These are phyloP conservation scores for Cryptococcus sp. DNA, from an alignment of 1,284 basidiomycete genomes.

Conservation along the genomic window DNA sequence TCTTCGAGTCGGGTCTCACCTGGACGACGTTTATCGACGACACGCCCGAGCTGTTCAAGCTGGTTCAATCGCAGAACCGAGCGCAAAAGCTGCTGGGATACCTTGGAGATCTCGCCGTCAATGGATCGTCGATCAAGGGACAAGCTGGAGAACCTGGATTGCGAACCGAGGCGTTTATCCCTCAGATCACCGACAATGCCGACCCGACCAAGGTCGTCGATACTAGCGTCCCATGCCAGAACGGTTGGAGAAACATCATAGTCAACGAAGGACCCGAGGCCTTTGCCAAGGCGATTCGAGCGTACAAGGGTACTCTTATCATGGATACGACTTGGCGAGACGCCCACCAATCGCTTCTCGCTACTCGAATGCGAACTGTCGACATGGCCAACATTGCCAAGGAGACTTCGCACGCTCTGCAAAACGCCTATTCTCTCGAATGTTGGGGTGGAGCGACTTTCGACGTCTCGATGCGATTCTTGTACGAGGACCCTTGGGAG, in stretches of 20 bases:
- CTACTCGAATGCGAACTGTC: slow-evolving; percentile 90
- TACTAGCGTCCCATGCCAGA: slow-evolving; percentile 71
- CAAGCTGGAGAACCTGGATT: slow-evolving; percentile 84
- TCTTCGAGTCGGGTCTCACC: slow-evolving; percentile 92
- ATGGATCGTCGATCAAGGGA: slow-evolving; percentile 85
- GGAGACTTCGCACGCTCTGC: slow-evolving; percentile 90
- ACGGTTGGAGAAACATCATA: slow-evolving; percentile 98
- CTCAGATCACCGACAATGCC: slow-evolving; percentile 70
- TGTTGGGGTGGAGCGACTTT: slow-evolving; percentile 99
- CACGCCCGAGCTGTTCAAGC: slow-evolving; percentile 96
- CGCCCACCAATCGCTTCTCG: slow-evolving; percentile 95
- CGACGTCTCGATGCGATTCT: slow-evolving; percentile 98
- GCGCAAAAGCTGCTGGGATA: slow-evolving; percentile 96
- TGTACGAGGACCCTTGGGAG: slow-evolving; percentile 99
- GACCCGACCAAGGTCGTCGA: slow-evolving; percentile 72
- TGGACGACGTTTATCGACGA: slow-evolving; percentile 99
- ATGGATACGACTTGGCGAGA: slow-evolving; percentile 99
- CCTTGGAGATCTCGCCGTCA: slow-evolving; percentile 94
- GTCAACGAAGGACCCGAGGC: slow-evolving; percentile 96
- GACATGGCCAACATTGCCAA: slow-evolving; percentile 99
- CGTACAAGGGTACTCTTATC: slow-evolving; percentile 89
- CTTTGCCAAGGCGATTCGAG: slow-evolving; percentile 95
- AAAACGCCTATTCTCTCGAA: slow-evolving; percentile 94
- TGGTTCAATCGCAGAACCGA: slow-evolving; percentile 96
- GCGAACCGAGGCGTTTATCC: slow-evolving; percentile 80